A percentile compares a stretch with the other conserved stretches of the same genome.
phyloP scores from a whole-genome alignment of 352 stramenopile genomes.

The Thraustochytrium sp. region DNA sequence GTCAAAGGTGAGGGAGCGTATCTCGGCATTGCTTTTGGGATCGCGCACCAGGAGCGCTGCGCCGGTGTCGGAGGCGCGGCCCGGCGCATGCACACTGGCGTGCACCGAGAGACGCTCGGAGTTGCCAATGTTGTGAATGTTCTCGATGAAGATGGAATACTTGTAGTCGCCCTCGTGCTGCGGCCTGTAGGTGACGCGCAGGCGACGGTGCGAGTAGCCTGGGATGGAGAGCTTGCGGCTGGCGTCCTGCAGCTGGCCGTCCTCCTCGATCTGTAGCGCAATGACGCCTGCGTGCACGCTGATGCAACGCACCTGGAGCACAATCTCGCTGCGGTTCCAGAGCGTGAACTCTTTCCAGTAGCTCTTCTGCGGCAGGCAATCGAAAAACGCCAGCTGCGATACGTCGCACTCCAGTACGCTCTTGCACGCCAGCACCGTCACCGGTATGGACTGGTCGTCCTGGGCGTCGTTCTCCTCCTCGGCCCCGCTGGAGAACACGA shows the following conservation, averaged over 20 bases:
- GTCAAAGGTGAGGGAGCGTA: background rate
- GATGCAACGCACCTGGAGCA: background rate
- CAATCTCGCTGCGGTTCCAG: constrained; percentile 39
- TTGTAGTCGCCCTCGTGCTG: background rate
- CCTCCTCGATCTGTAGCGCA: background rate
- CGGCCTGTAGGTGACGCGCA: constrained; percentile 6
- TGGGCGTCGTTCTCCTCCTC: background rate
- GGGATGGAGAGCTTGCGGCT: background rate
- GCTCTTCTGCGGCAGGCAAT: constrained; percentile 14
- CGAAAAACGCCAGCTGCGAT: constrained; percentile 25
- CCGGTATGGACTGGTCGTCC: background rate
- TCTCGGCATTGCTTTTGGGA: background rate
- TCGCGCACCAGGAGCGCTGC: background rate
- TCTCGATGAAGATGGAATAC: constrained; percentile 16
- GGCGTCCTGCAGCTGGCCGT: background rate
- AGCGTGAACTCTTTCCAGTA: constrained; percentile 38
- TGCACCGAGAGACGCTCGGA: background rate
- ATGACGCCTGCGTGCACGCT: constrained; percentile 12
- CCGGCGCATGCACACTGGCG: constrained; percentile 2
- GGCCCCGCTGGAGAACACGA: too few species aligned
- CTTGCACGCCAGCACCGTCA: background rate
- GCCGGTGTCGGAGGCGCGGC: background rate
- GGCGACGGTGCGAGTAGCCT: constrained; percentile 6
- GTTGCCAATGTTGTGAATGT: constrained; percentile 21
- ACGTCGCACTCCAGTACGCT: constrained; percentile 26